Evolutionary conservation across 352 stramenopile genomes (phyloP).

Genomic region (Globisporangium nagaii): DNA sequence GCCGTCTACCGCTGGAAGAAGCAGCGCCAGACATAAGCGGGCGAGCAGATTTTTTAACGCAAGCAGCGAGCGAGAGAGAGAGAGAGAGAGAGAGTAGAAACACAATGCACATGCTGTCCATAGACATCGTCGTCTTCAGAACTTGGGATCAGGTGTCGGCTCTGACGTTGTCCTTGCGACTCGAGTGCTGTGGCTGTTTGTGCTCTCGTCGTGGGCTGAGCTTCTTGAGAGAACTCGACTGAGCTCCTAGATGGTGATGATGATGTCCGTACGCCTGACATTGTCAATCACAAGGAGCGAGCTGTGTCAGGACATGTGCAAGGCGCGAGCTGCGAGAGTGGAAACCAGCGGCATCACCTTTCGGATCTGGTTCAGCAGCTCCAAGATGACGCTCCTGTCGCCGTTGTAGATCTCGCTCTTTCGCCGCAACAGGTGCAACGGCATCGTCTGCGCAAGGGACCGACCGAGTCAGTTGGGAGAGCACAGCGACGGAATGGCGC

Average conservation of each 20-base stretch:
- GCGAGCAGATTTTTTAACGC: constrained; percentile 5
- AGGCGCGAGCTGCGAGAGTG: too few species aligned
- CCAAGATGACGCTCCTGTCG: constrained; percentile 27
- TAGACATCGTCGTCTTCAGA: too few species aligned
- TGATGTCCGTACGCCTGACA: constrained; percentile 5
- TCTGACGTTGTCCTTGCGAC: too few species aligned
- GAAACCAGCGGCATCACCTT: constrained; percentile 15
- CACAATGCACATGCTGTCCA: not conserved
- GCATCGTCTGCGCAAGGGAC: constrained; percentile 32
- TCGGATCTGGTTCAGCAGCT: constrained; percentile 38
- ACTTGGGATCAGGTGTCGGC: too few species aligned
- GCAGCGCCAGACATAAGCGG: constrained; percentile 74
- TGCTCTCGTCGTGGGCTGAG: not conserved
- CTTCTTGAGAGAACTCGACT: not conserved
- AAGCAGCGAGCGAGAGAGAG: not conserved
- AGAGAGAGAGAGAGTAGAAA: not conserved
- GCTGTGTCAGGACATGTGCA: not conserved
- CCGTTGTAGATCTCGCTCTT: constrained; percentile 33
- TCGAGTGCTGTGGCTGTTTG: too few species aligned
- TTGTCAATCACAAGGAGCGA: not conserved
- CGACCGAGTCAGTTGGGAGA: too few species aligned
- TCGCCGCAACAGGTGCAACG: constrained; percentile 36
- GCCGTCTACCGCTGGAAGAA: constrained; percentile 88
- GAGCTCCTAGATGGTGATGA: not conserved
- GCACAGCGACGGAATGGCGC: not conserved